Evolutionary conservation across 2,329 filamentous ascomycete species (phyloP).

Genomic region (Penicillium digitatum): DNA sequence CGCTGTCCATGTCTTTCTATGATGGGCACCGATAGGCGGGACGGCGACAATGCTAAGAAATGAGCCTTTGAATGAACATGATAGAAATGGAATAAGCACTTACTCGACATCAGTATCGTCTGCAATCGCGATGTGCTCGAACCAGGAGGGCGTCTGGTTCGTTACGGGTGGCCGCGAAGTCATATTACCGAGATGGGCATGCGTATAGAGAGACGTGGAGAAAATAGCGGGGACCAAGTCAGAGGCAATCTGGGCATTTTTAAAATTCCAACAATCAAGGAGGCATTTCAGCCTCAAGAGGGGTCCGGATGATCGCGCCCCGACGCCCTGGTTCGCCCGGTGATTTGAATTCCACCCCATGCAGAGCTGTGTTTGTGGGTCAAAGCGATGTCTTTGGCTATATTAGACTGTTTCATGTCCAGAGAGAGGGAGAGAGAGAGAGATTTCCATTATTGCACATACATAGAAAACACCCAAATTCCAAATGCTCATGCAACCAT

Average conservation of each 20-base stretch:
- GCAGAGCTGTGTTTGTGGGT: constrained; percentile 16
- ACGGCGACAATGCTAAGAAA: constrained; percentile 32
- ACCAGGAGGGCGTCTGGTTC: constrained; percentile 10
- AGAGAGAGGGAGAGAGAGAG: neutral
- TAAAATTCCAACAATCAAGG: constrained; percentile 6
- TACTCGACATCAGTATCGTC: constrained; percentile 28
- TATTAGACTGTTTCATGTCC: neutral
- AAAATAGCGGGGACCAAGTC: neutral
- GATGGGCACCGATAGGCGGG: constrained; percentile 36
- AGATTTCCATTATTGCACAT: constrained; percentile 5
- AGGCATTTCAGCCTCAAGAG: constrained; percentile 19
- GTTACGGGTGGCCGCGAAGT: constrained; percentile 1
- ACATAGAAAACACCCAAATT: constrained; percentile 1
- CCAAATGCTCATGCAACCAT: constrained; percentile 11
- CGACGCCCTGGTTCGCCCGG: constrained; percentile 10
- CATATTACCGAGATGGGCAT: constrained; percentile 8
- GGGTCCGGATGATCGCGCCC: constrained; percentile 16
- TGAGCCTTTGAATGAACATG: neutral
- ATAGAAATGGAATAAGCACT: constrained; percentile 1
- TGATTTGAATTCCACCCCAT: constrained; percentile 1
- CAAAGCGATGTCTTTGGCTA: constrained; percentile 5
- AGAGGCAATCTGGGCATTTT: neutral
- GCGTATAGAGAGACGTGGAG: neutral
- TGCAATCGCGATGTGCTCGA: constrained; percentile 13
- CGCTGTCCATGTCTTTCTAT: constrained; percentile 27